Conservation (phyloP, 305 asterid species). For the Striga hermonthica region DNA sequence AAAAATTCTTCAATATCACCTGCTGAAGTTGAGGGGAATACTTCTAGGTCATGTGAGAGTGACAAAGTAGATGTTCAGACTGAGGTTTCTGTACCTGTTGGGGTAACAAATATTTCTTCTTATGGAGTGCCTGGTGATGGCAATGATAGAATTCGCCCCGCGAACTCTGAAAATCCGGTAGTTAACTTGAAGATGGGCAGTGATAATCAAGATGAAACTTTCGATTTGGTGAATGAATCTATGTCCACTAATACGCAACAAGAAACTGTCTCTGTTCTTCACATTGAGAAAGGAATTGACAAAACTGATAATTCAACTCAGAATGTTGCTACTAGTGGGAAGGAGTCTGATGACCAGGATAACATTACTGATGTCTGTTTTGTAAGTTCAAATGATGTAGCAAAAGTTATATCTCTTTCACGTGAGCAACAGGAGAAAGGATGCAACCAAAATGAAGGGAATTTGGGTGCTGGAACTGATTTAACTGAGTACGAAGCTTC, state of each 20-base stretch:
- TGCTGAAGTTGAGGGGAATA: slow-evolving; percentile 40
- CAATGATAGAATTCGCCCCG: slow-evolving; percentile 34
- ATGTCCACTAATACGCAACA: slow-evolving; percentile 34
- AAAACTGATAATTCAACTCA: slow-evolving; percentile 37
- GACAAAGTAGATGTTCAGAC: slow-evolving; percentile 32
- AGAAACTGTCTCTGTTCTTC: slow-evolving; percentile 39
- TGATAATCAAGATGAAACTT: slow-evolving; percentile 40
- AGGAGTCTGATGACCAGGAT: slow-evolving; percentile 40
- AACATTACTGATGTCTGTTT: slow-evolving; percentile 34
- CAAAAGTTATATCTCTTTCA: slow-evolving; percentile 30
- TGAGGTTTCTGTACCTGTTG: slow-evolving; percentile 36
- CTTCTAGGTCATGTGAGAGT: slow-evolving; percentile 39
- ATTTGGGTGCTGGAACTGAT: slow-evolving; percentile 37
- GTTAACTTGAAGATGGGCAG: slow-evolving; percentile 32
- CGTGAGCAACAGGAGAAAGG: slow-evolving; percentile 37
- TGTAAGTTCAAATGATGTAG: slow-evolving; percentile 35
- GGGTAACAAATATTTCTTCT: slow-evolving; percentile 36
- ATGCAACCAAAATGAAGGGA: slow-evolving; percentile 32
- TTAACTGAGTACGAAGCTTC: slow-evolving; percentile 33
- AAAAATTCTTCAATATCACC: slow-evolving; percentile 36
- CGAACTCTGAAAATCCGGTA: slow-evolving; percentile 35
- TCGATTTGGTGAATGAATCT: slow-evolving; percentile 38
- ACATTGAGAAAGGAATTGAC: slow-evolving; percentile 32
- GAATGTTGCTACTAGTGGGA: slow-evolving; percentile 36
- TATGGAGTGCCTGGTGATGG: slow-evolving; percentile 39